A percentile compares a stretch with the other conserved stretches of the same genome.
phyloP scores from a whole-genome alignment of 805 yeast genomes.

The Barnettozyma pratensis region DNA sequence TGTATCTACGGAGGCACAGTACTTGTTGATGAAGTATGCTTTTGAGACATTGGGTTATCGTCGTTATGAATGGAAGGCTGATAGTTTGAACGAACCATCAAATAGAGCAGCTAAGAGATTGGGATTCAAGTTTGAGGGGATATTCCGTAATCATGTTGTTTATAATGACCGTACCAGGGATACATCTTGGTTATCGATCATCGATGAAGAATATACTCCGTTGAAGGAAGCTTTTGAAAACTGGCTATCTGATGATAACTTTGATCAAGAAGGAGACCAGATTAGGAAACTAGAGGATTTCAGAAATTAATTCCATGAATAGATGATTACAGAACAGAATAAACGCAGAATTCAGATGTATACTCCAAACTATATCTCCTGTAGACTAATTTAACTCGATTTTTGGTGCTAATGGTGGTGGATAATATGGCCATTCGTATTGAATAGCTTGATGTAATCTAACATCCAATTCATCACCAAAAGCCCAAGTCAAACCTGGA shows the following conservation, averaged over 20 bases:
- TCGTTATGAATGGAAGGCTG: conserved; percentile 10
- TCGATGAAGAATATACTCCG: background rate
- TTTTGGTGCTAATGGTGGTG: conserved; percentile 10
- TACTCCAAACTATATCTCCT: background rate
- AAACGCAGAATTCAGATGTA: no score
- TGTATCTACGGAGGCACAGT: conserved; percentile 3
- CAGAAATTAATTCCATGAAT: background rate
- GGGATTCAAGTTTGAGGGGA: conserved; percentile 4
- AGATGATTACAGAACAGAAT: no score
- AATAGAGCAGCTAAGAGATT: conserved; percentile 3
- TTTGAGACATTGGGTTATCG: conserved; percentile 2
- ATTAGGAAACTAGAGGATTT: background rate
- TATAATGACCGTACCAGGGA: conserved; percentile 4
- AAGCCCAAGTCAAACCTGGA: conserved; percentile 44
- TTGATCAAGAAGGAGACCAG: background rate
- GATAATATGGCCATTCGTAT: conserved; percentile 28
- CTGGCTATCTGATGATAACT: conserved; percentile 1
- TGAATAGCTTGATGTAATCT: conserved; percentile 33
- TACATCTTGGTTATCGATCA: conserved; percentile 5
- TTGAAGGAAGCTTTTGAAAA: background rate
- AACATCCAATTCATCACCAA: conserved; percentile 47
- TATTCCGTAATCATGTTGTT: background rate
- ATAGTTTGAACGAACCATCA: conserved; percentile 2
- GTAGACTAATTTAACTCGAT: no score
- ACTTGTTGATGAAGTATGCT: conserved; percentile 1